A percentile compares a stretch with the other conserved stretches of the same genome.
Evolutionary conservation across 139 green algal genomes (phyloP).

Genomic region (Bryopsis sp.): DNA sequence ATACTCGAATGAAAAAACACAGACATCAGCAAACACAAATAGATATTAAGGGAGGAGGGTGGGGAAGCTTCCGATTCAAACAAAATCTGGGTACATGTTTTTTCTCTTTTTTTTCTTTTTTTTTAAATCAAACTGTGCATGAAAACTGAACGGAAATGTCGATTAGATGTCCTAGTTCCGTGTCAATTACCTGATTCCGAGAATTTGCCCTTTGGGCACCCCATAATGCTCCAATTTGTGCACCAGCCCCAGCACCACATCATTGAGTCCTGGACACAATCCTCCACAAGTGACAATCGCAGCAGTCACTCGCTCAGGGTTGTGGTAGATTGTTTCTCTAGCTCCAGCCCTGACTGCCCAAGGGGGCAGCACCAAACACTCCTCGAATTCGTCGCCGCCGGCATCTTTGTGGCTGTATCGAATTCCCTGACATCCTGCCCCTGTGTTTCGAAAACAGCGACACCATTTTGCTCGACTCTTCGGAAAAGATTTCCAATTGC

Average conservation of each 20-base stretch:
- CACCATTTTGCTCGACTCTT: no score
- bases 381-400: constrained; percentile 45
- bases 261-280: constrained; percentile 95
- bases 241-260: constrained; percentile 85
- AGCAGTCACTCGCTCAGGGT: constrained; percentile 66
- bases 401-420: constrained; percentile 22
- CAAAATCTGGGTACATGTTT: no score
- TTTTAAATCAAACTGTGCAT: no score
- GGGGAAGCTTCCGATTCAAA: no score
- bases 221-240: constrained; percentile 82
- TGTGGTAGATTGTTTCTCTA: constrained; percentile 75
- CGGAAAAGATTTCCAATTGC: background rate
- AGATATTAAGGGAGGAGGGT: no score
- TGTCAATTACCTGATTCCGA: constrained; percentile 74
- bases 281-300: constrained; percentile 93
- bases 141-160: background rate
- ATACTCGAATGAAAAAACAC: no score
- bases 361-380: constrained; percentile 65
- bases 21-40: no score
- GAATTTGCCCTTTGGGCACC: constrained; percentile 76
- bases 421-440: background rate
- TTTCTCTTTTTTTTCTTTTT: no score
- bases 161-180: background rate
- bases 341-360: constrained; percentile 73
- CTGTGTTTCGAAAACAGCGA: background rate